These are phyloP conservation scores for Hymenoscyphus albidus DNA, from an alignment of 2,329 filamentous ascomycete species.

Conservation along the genomic window DNA sequence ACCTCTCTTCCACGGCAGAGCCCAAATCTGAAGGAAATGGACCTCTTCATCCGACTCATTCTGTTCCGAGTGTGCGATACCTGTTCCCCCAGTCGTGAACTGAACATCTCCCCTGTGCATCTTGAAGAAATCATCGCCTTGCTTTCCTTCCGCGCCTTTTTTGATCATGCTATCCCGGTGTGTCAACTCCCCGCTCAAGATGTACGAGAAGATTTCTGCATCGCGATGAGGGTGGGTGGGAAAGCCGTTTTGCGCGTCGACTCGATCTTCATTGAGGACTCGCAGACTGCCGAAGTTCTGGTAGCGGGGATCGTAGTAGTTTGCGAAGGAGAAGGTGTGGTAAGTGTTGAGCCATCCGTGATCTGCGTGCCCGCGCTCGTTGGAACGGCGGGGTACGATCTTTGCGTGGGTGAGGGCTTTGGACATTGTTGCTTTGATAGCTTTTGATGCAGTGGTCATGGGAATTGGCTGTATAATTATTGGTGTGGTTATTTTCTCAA, in stretches of 20 bases:
- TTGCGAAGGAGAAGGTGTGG: slow-evolving; percentile 81
- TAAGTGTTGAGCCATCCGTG: slow-evolving; percentile 87
- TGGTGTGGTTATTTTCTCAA: slow-evolving; percentile 10
- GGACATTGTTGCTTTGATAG: slow-evolving; percentile 49
- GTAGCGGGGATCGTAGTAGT: slow-evolving; percentile 55
- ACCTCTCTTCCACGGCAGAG: slow-evolving; percentile 69
- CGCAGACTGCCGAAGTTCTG: slow-evolving; percentile 71
- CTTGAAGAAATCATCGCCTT: slow-evolving; percentile 59
- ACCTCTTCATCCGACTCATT: slow-evolving; percentile 71
- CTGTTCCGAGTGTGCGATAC: slow-evolving; percentile 76
- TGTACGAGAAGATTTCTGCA: slow-evolving; percentile 87
- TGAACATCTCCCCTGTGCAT: slow-evolving; percentile 81
- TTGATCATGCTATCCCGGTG: slow-evolving; percentile 83
- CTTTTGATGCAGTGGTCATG: slow-evolving; percentile 32
- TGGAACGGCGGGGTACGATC: slow-evolving; percentile 70
- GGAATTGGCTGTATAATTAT: slow-evolving; percentile 9
- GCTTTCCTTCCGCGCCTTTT: slow-evolving; percentile 56
- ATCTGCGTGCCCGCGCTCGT: slow-evolving; percentile 69
- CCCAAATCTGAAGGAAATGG: slow-evolving; percentile 90
- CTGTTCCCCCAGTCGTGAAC: slow-evolving; percentile 63
- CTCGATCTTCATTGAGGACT: slow-evolving; percentile 86
- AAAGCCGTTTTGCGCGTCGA: slow-evolving; percentile 70
- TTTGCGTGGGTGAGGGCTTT: slow-evolving; percentile 64
- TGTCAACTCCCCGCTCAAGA: slow-evolving; percentile 79
- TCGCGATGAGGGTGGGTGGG: slow-evolving; percentile 81